Evolutionary conservation across 1,284 basidiomycete species (phyloP).

Genomic region (Cryptococcus sp.): DNA sequence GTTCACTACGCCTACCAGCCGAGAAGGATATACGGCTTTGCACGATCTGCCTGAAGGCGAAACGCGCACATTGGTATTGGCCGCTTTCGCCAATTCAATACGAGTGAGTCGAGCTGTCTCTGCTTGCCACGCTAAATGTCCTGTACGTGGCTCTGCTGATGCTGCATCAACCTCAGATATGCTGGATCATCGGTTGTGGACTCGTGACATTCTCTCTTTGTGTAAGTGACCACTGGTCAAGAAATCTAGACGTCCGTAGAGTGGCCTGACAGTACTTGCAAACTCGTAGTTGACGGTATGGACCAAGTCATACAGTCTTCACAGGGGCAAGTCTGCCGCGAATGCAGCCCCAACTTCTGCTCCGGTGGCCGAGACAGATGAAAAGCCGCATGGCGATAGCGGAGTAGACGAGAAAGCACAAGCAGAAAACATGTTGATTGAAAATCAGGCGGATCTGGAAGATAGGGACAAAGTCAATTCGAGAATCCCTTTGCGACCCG

Average conservation of each 20-base stretch:
- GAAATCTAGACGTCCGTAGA: too few relatives aligned
- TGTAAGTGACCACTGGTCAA: slow-evolving; percentile 11
- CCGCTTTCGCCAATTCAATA: slow-evolving; percentile 39
- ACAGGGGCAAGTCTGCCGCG: background rate
- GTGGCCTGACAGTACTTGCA: background rate
- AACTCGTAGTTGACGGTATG: slow-evolving; percentile 20
- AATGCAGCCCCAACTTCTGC: background rate
- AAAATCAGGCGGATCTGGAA: background rate
- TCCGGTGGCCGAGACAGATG: too few relatives aligned
- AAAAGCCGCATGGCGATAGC: too few relatives aligned
- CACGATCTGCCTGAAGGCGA: slow-evolving; percentile 39
- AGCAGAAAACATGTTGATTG: background rate
- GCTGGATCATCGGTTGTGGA: slow-evolving; percentile 34
- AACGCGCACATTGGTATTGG: slow-evolving; percentile 28
- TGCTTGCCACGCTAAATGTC: background rate
- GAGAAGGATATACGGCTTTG: slow-evolving; percentile 34
- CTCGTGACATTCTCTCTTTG: slow-evolving; percentile 24
- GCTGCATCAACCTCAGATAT: slow-evolving; percentile 13
- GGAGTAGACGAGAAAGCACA: too few relatives aligned
- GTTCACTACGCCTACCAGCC: slow-evolving; percentile 35
- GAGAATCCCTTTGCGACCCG: background rate
- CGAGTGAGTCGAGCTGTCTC: slow-evolving; percentile 17
- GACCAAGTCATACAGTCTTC: slow-evolving; percentile 27
- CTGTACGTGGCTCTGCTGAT: background rate
- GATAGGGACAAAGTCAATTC: background rate